phyloP scores from a whole-genome alignment of 768 basidiomycete species.

The Xerocomellus intermedius region DNA sequence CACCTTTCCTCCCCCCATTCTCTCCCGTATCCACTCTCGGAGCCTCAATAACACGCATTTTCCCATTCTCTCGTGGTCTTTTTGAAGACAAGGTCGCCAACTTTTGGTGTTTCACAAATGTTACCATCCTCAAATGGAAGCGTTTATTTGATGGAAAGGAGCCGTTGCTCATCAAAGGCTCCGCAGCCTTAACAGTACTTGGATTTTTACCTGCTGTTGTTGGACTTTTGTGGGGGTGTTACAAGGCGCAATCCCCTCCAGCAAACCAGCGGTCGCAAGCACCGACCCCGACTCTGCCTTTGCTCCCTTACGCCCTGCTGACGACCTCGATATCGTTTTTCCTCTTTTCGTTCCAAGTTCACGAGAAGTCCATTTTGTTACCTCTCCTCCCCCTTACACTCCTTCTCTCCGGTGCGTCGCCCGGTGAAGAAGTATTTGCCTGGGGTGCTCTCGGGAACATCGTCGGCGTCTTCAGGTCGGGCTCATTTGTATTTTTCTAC shows the following conservation, averaged over 20 bases:
- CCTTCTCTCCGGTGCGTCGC: slow-evolving; percentile 52
- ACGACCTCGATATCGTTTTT: slow-evolving; percentile 90
- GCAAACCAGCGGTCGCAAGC: not conserved
- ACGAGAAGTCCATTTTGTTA: slow-evolving; percentile 89
- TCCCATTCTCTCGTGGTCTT: slow-evolving; percentile 86
- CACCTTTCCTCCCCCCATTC: slow-evolving; percentile 77
- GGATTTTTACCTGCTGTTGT: slow-evolving; percentile 67
- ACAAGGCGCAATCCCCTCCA: slow-evolving; percentile 26
- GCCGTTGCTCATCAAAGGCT: slow-evolving; percentile 57
- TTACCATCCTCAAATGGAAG: slow-evolving; percentile 79
- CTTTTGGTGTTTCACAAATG: slow-evolving; percentile 94
- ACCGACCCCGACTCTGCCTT: slow-evolving; percentile 54
- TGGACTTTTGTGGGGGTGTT: slow-evolving; percentile 41
- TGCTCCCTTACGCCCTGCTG: slow-evolving; percentile 80
- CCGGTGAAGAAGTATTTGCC: slow-evolving; percentile 24
- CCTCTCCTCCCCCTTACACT: slow-evolving; percentile 85
- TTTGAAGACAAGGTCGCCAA: slow-evolving; percentile 98
- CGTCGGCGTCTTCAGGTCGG: slow-evolving; percentile 84
- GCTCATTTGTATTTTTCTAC: not conserved
- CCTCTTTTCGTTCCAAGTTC: slow-evolving; percentile 94
- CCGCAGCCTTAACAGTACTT: slow-evolving; percentile 61
- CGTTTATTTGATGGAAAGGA: slow-evolving; percentile 39
- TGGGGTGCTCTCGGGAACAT: slow-evolving; percentile 59
- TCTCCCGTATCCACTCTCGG: slow-evolving; percentile 47
- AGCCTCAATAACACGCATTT: slow-evolving; percentile 78